Evolutionary conservation across 2,329 filamentous ascomycete genomes (phyloP).

Genomic region (Cordyceps farinosa): DNA sequence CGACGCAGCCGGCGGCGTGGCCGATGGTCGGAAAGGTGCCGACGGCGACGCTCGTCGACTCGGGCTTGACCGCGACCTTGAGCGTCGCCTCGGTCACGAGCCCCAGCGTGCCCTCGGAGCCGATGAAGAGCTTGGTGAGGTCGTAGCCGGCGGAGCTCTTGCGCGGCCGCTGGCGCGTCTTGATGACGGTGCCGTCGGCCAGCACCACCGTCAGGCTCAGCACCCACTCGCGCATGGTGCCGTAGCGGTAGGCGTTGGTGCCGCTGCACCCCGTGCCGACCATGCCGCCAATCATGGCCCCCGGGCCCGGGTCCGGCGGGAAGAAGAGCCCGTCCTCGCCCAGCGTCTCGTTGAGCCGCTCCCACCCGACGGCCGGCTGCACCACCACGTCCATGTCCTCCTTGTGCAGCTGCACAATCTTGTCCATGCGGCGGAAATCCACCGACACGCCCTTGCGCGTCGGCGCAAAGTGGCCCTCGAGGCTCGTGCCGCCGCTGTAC

Average conservation of each 20-base stretch:
- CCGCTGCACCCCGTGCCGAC: conserved; percentile 70
- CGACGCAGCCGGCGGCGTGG: conserved; percentile 73
- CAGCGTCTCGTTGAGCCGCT: conserved; percentile 76
- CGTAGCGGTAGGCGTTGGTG: conserved; percentile 88
- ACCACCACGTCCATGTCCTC: conserved; percentile 73
- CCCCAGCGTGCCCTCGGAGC: conserved; percentile 86
- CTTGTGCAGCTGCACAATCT: conserved; percentile 72
- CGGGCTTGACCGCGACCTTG: conserved; percentile 78
- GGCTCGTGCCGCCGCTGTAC: conserved; percentile 82
- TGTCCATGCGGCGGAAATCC: conserved; percentile 83
- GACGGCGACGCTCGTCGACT: conserved; percentile 77
- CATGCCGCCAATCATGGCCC: conserved; percentile 90
- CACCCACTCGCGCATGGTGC: conserved; percentile 95
- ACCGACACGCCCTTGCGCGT: conserved; percentile 81
- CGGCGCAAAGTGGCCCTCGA: conserved; percentile 85
- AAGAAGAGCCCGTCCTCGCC: conserved; percentile 77
- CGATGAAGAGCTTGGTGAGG: conserved; percentile 83
- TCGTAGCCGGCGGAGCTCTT: conserved; percentile 93
- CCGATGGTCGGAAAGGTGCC: conserved; percentile 57
- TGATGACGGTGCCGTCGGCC: conserved; percentile 85
- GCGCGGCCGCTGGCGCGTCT: conserved; percentile 80
- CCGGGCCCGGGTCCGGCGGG: conserved; percentile 85
- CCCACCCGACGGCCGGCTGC: conserved; percentile 82
- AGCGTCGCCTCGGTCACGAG: conserved; percentile 88
- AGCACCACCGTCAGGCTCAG: conserved; percentile 81